Evolutionary conservation across 2,329 filamentous ascomycete species (phyloP), one percentile per base, ranked within the genome.

Genomic region (Fusarium tjaetaba): DNA sequence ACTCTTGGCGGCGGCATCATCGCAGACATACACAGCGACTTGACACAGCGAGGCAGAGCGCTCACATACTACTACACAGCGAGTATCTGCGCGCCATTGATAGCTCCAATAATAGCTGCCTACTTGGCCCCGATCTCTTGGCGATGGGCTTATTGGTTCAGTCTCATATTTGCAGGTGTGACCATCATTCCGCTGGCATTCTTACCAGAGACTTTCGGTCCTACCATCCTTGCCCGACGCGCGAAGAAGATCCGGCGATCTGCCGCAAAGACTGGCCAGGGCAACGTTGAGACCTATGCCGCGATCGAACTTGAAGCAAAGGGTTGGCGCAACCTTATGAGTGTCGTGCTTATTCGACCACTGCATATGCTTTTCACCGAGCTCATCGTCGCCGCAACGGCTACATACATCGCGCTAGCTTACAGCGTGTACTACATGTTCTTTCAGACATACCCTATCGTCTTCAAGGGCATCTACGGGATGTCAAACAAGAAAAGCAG

Each of bases 111-210:
- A 1, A 83, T 86, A 28, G 85, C 85, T 0, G 85, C 85, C 0
- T 86, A 82, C 51, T 77, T 81, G 11, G 77, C 82, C 0, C 65
- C 74, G 3, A 72, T 82, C n/a, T 81, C 79, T 2, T 87, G 85
- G 85, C 79, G 84, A 30, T 86, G 85, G 83, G 79, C 82, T 0
- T 87, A 86, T 42, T 85, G 84, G 79, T 61, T 69, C 7, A 76
- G 67, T 2, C 51, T 77, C 15, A 76, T 73, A 1, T 51, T 79
- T 14, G 79, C 76, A 0, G 84, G 79, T 1, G 71, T 76, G 8
- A 68, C 66, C 0, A 85, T 84, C 1, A 46, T 70, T 2, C 72
- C 72, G 0, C 39, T 75, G 4, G 51, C 64, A 4, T 42, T 71
- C 4, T 80, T 77, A 5, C 75, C 75, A 4, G 75, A 77, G 43